Evolutionary conservation across 345 rosid genomes (phyloP), one percentile per base, ranked within the genome.

Genomic region (Hypericum perforatum): DNA sequence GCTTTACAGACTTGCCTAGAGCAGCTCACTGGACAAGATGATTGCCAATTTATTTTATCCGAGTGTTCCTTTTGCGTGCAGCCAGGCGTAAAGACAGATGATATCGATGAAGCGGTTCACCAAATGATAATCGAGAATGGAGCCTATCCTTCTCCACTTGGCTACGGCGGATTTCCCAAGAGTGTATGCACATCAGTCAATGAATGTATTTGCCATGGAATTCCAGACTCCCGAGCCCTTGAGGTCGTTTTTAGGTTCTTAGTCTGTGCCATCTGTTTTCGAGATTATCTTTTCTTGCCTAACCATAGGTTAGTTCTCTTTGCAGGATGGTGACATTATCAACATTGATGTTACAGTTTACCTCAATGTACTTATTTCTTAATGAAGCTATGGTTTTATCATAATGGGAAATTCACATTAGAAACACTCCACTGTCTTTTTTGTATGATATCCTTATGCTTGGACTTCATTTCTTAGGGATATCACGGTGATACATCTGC

Each of bases 141-240:
- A 62, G 98, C 96, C 3, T 91, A 91, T 75, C 98, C 96, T 9
- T 91, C 96, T 0, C 98, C 96, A 49, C 94, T 91, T 66, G 95
- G 98, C 14, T 91, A 91, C 72, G 96, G 94, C 44, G 92, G 96
- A 47, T 91, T 91, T 64, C 98, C 98, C 3, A 86, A 86, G 78
- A 86, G 98, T 78, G 98, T 86, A 7, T 91, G 98, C 64, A 91
- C 98, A 9, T 91, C 98, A 32, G 89, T 90, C 45, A 90, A 86
- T 58, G 96, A 90, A 70, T 90, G 98, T 50, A 90, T 90, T 65
- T 91, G 98, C 75, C 98, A 91, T 68, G 98, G 96, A 41, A 91
- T 91, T 48, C 98, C 98, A 7, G 95, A 91, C 68, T 81, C 96
- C 53, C 63, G 80, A 50, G 76, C 84, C 41, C 91, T 91, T 46